Evolutionary conservation across 2,329 filamentous ascomycete genomes (phyloP).

Genomic region (Aulographum hederae): DNA sequence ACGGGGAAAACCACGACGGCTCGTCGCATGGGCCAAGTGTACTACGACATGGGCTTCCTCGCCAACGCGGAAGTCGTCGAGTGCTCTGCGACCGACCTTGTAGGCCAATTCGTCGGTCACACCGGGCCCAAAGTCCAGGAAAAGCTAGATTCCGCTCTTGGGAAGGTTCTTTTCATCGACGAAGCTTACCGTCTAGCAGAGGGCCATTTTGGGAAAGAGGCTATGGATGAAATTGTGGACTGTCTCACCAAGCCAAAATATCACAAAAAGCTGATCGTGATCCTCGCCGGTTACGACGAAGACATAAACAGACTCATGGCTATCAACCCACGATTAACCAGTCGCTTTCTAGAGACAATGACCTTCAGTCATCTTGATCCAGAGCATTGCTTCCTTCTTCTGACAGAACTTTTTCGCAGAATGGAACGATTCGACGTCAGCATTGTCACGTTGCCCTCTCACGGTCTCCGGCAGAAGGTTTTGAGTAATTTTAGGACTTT

Average conservation of each 20-base stretch:
- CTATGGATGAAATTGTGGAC: slow-evolving; percentile 33
- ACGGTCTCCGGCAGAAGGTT: slow-evolving; percentile 8
- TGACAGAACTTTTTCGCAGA: slow-evolving; percentile 19
- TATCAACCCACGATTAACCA: slow-evolving; percentile 43
- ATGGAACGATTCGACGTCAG: slow-evolving; percentile 9
- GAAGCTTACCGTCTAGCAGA: slow-evolving; percentile 50
- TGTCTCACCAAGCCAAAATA: slow-evolving; percentile 38
- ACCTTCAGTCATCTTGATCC: slow-evolving; percentile 29
- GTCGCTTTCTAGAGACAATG: slow-evolving; percentile 44
- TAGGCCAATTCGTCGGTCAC: slow-evolving; percentile 51
- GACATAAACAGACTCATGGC: slow-evolving; percentile 47
- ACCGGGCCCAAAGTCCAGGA: slow-evolving; percentile 48
- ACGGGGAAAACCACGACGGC: slow-evolving; percentile 62
- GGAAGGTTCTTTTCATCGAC: slow-evolving; percentile 52
- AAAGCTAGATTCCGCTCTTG: slow-evolving; percentile 41
- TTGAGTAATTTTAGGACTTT: slow-evolving; percentile 22
- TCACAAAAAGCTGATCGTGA: slow-evolving; percentile 41
- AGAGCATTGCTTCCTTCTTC: slow-evolving; percentile 13
- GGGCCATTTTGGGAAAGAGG: slow-evolving; percentile 37
- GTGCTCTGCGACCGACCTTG: slow-evolving; percentile 47
- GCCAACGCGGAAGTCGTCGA: slow-evolving; percentile 41
- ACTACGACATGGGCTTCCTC: slow-evolving; percentile 56
- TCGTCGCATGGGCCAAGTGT: slow-evolving; percentile 56
- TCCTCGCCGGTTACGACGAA: slow-evolving; percentile 49
- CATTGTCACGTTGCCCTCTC: slow-evolving; percentile 9